Evolutionary conservation across 768 basidiomycete species (phyloP).

Genomic region (Kwoniella sp.): DNA sequence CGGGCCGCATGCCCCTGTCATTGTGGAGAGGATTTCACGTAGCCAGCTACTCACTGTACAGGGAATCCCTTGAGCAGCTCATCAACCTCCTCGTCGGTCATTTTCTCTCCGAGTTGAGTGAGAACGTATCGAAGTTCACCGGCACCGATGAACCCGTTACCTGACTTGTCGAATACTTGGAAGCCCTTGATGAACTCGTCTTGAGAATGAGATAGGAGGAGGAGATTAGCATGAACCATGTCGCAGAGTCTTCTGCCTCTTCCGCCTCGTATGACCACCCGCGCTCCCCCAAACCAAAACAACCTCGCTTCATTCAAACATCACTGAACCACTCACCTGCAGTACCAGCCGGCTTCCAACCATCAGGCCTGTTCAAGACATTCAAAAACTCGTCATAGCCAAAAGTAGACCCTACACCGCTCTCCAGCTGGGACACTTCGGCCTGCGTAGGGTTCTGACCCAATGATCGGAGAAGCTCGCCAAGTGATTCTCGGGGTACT

Average conservation of each 20-base stretch:
- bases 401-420: conserved; percentile 76
- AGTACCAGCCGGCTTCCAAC: conserved; percentile 95
- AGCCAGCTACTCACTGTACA: conserved; percentile 68
- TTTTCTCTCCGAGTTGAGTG: conserved; percentile 97
- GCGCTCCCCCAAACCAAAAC: no score
- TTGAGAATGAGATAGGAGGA: conserved; percentile 49
- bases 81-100: conserved; percentile 96
- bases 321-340: conserved; percentile 81
- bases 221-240: neutral
- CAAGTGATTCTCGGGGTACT: conserved; percentile 82
- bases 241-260: no score
- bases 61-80: conserved; percentile 95
- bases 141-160: conserved; percentile 86
- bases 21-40: neutral
- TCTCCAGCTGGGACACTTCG: conserved; percentile 84
- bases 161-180: conserved; percentile 97
- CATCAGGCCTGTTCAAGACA: conserved; percentile 91
- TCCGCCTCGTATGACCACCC: no score
- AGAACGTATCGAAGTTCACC: conserved; percentile 90
- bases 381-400: conserved; percentile 74
- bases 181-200: conserved; percentile 99
- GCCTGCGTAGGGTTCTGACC: conserved; percentile 99
- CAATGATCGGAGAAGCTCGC: conserved; percentile 87
- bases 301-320: no score
- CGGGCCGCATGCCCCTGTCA: no score